Evolutionary conservation across 345 rosid genomes (phyloP), one percentile per base, ranked within the genome.

Genomic region (Conringia planisiliqua): DNA sequence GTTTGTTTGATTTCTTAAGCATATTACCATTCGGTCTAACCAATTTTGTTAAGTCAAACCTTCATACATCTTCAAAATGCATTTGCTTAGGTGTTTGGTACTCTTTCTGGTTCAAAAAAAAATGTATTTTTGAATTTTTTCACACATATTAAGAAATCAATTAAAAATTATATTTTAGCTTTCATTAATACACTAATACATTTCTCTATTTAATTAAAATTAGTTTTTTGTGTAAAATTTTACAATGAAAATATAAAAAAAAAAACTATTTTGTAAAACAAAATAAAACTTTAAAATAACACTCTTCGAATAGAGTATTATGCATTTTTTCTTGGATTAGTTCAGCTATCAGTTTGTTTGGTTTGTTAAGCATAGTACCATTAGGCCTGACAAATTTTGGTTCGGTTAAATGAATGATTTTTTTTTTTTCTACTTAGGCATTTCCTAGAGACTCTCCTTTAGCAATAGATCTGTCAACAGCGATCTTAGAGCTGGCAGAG

Each of bases 361-460:
- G 17, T 22, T 61, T 2, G 29, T 73, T 33, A 36, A 59, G 1
- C 24, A 22, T 22, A 22, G 1, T 22, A 36, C 50, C 27, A 38
- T 39, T 60, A 6, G 16, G 61, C 66, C 30, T 66, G 36, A 54
- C 17, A 18, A 3, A 13, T 4, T 72, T 30, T 30, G 33, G 6
- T 30, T 3, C 33, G 33, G 33, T 30, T 27, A 6, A 27, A 36
- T 3, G 7, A 32, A 24, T 59, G n/a, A 14, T 36, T 66, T 18
- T 46, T 59, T 32, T 16, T 35, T 46, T 44, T 6, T 16, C 0
- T 9, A 30, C 33, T 10, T 56, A 94, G 98, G 99, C 88, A 47
- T 95, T 95, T 84, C 97, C 93, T 4, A 86, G 96, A 63, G 97
- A 95, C 83, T 92, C 97, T 68, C 96, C 92, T 16, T 73, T 95